Evolutionary conservation across 2,329 filamentous ascomycete genomes (phyloP).

Genomic region (Fusarium humuli): DNA sequence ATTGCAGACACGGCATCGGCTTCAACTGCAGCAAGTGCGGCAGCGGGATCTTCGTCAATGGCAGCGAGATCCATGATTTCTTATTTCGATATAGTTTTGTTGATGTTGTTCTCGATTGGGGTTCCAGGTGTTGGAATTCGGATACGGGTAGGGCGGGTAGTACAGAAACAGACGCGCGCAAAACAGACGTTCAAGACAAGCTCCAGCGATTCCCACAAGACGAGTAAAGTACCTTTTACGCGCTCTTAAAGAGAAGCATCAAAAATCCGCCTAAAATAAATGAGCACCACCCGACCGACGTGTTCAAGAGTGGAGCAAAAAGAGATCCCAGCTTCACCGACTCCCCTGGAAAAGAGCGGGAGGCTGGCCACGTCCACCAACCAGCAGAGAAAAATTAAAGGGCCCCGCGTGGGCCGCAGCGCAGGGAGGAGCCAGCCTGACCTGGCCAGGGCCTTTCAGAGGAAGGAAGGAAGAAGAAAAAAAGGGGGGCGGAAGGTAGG

Average conservation of each 20-base stretch:
- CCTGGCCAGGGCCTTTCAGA: constrained; percentile 1
- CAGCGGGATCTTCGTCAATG: constrained; percentile 46
- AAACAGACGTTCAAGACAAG: constrained; percentile 13
- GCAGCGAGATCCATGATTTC: constrained; percentile 42
- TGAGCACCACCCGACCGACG: constrained; percentile 33
- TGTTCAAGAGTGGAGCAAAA: constrained; percentile 38
- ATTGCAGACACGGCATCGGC: constrained; percentile 36
- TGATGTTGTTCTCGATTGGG: not conserved
- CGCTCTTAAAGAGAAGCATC: constrained; percentile 20
- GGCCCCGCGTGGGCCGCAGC: constrained; percentile 37
- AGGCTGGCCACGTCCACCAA: constrained; percentile 38
- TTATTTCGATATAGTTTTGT: constrained; percentile 7
- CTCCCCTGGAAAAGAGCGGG: constrained; percentile 29
- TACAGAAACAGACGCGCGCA: constrained; percentile 15
- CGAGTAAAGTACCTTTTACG: constrained; percentile 37
- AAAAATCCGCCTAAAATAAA: constrained; percentile 30
- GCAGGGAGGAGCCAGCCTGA: constrained; percentile 26
- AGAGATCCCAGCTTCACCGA: constrained; percentile 40
- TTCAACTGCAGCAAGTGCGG: constrained; percentile 42
- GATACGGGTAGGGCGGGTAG: constrained; percentile 18
- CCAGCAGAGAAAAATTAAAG: constrained; percentile 36
- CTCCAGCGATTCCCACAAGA: constrained; percentile 33
- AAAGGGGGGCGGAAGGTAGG: constrained; percentile 7
- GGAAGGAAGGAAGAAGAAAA: not conserved
- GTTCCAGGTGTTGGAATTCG: not conserved